These are phyloP conservation scores for Dioscorea dumetorum DNA, from an alignment of 106 monocot species.

Conservation along the genomic window DNA sequence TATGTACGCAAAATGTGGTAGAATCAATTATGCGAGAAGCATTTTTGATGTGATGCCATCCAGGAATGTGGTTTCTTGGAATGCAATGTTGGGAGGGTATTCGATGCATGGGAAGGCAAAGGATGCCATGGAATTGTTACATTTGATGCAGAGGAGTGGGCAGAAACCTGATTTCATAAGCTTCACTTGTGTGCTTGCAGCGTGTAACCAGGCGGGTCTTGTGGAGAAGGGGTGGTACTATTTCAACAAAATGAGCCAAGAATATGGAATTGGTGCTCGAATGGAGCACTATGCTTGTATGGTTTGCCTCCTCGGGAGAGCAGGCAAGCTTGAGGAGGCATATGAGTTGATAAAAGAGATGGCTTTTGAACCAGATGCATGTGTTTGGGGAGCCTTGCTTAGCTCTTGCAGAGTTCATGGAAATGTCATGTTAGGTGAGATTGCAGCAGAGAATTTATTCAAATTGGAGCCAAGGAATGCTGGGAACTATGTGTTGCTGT, in stretches of 20 bases:
- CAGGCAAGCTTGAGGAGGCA: slow-evolving; percentile 52
- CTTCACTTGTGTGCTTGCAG: slow-evolving; percentile 58
- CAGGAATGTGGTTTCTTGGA: slow-evolving; percentile 74
- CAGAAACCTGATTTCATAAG: slow-evolving; percentile 55
- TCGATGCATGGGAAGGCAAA: slow-evolving; percentile 69
- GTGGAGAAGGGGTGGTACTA: slow-evolving; percentile 41
- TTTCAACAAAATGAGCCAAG: slow-evolving; percentile 47
- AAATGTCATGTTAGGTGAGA: slow-evolving; percentile 54
- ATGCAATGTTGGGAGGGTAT: slow-evolving; percentile 69
- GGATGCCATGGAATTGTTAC: slow-evolving; percentile 42
- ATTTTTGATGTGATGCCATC: slow-evolving; percentile 48
- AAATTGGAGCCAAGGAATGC: slow-evolving; percentile 64
- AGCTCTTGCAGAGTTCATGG: slow-evolving; percentile 63
- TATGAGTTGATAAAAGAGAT: slow-evolving; percentile 49
- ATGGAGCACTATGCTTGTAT: slow-evolving; percentile 84
- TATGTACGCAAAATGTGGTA: slow-evolving; percentile 83
- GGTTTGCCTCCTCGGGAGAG: slow-evolving; percentile 67
- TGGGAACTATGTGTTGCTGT: slow-evolving; percentile 77
- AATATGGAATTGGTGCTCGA: slow-evolving; percentile 37
- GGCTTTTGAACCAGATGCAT: slow-evolving; percentile 57
- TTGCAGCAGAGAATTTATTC: slow-evolving; percentile 67
- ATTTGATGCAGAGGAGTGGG: slow-evolving; percentile 31
- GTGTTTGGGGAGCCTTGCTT: slow-evolving; percentile 78
- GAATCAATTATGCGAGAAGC: slow-evolving; percentile 39
- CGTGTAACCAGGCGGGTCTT: slow-evolving; percentile 64